These are phyloP conservation scores for Heritiera littoralis DNA, from an alignment of 345 rosid genomes.

Conservation along the genomic window DNA sequence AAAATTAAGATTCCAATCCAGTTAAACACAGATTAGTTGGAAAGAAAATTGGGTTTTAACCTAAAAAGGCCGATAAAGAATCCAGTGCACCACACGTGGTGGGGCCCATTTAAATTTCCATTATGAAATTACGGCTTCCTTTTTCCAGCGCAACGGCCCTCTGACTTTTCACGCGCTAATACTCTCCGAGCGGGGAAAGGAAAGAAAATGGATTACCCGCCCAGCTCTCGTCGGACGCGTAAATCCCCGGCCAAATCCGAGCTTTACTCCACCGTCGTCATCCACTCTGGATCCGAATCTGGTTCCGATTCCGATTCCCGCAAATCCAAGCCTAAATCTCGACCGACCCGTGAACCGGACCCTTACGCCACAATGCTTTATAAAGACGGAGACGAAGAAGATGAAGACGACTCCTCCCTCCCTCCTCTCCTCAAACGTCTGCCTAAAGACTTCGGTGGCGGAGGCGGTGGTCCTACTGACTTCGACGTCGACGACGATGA, in stretches of 20 bases:
- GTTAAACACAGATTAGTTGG: too few species aligned
- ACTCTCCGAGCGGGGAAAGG: not conserved
- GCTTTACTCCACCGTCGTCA: slow-evolving; percentile 52
- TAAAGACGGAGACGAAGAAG: slow-evolving; percentile 44
- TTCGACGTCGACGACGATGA: slow-evolving; percentile 43
- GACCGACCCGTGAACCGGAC: slow-evolving; percentile 24
- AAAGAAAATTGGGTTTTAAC: too few species aligned
- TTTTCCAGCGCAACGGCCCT: not conserved
- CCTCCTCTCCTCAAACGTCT: slow-evolving; percentile 92
- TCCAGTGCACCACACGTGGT: not conserved
- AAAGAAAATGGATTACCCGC: slow-evolving; percentile 49
- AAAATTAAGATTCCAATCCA: too few species aligned
- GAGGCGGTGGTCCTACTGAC: slow-evolving; percentile 49
- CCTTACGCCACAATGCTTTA: slow-evolving; percentile 54
- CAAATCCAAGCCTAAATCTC: slow-evolving; percentile 31
- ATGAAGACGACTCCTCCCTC: slow-evolving; percentile 65
- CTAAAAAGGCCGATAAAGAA: too few species aligned
- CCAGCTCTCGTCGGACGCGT: slow-evolving; percentile 45
- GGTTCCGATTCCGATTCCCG: slow-evolving; percentile 39
- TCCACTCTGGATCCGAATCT: slow-evolving; percentile 52
- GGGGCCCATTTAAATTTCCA: not conserved
- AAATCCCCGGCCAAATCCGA: slow-evolving; percentile 50
- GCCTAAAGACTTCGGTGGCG: slow-evolving; percentile 87
- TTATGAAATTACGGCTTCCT: not conserved
- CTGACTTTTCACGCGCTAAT: not conserved